These are phyloP conservation scores for Adansonia grandidieri DNA, from an alignment of 441 rosid genomes.

Conservation along the genomic window DNA sequence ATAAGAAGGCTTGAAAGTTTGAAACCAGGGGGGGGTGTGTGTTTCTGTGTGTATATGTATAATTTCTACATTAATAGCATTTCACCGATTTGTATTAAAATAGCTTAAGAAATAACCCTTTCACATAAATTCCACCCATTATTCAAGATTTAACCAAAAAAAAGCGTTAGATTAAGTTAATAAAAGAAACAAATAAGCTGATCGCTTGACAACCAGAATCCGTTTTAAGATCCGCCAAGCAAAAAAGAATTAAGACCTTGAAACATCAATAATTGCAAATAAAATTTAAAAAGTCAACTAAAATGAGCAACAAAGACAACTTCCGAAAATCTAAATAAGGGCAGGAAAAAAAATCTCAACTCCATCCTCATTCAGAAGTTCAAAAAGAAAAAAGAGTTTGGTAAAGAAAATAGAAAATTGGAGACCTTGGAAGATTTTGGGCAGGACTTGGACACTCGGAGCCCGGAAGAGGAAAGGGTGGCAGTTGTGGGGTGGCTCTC, in stretches of 20 bases:
- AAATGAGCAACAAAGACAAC: not conserved
- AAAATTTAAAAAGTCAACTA: not conserved
- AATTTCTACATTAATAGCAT: constrained; percentile 7
- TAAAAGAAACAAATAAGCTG: constrained; percentile 1
- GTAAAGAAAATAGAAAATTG: not conserved
- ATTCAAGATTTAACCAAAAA: not conserved
- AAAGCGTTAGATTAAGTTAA: not conserved
- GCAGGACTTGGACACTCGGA: constrained; percentile 55
- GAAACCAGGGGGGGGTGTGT: too few species aligned
- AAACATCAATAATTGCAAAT: not conserved
- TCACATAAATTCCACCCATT: not conserved
- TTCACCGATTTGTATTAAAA: not conserved
- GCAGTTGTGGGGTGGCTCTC: constrained; percentile 41
- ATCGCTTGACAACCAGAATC: constrained; percentile 10
- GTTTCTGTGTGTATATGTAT: too few species aligned
- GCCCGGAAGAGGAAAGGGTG: constrained; percentile 65
- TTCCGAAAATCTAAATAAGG: not conserved
- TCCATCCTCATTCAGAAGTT: constrained; percentile 2
- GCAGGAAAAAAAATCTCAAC: not conserved
- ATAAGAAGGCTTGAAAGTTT: constrained; percentile 38
- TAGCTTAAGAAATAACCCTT: not conserved
- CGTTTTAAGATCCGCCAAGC: constrained; percentile 19
- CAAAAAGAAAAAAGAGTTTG: not conserved
- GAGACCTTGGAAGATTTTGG: constrained; percentile 62
- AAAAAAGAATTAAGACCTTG: not conserved